These are phyloP conservation scores for Colletotrichum tabaci DNA, from an alignment of 2,329 filamentous ascomycete genomes.

Conservation along the genomic window DNA sequence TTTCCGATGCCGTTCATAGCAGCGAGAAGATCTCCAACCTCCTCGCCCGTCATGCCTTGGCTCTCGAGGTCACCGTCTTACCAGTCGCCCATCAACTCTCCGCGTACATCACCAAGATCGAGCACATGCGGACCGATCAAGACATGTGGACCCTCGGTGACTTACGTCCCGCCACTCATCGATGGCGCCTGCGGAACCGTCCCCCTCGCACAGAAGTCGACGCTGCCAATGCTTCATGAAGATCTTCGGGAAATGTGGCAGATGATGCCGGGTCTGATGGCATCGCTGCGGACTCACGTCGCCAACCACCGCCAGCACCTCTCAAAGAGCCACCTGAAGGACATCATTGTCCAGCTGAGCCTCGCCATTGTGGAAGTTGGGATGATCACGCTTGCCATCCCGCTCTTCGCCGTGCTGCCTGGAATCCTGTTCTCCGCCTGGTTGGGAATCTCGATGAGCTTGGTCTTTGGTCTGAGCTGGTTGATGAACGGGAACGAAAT, in stretches of 20 bases:
- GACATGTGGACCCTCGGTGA: conserved; percentile 45
- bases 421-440: conserved; percentile 50
- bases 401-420: conserved; percentile 50
- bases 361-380: conserved; percentile 47
- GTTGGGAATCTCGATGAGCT: conserved; percentile 44
- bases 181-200: conserved; percentile 54
- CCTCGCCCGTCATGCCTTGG: conserved; percentile 37
- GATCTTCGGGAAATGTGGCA: conserved; percentile 45
- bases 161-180: conserved; percentile 54
- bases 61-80: conserved; percentile 41
- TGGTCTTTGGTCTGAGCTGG: conserved; percentile 48
- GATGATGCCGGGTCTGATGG: conserved; percentile 45
- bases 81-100: conserved; percentile 33
- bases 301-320: conserved; percentile 42
- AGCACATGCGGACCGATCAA: conserved; percentile 36
- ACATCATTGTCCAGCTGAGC: conserved; percentile 45
- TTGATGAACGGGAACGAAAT: conserved; percentile 49
- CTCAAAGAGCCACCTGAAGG: conserved; percentile 44
- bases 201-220: conserved; percentile 47
- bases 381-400: conserved; percentile 46
- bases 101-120: conserved; percentile 32
- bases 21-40: conserved; percentile 34
- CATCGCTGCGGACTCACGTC: conserved; percentile 42
- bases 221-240: conserved; percentile 44
- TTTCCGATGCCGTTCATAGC: conserved; percentile 41